These are phyloP conservation scores for Calonectria leucothoes DNA, from an alignment of 2,329 filamentous ascomycete genomes.

Conservation along the genomic window DNA sequence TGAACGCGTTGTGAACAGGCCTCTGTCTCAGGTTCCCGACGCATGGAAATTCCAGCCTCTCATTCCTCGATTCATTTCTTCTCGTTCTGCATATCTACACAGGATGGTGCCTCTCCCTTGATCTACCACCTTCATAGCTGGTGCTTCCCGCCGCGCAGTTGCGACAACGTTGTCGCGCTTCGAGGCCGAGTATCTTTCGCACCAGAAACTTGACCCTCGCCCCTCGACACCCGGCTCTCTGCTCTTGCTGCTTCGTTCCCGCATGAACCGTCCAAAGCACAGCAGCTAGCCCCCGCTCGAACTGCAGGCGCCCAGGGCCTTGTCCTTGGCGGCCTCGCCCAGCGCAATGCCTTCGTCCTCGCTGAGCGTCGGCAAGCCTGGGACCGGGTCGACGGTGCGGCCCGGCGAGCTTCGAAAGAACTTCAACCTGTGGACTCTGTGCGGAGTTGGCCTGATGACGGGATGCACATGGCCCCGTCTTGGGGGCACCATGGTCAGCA, in stretches of 20 bases:
- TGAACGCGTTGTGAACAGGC: background rate
- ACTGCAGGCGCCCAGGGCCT: too few species aligned
- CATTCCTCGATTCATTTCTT: background rate
- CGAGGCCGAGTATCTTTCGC: background rate
- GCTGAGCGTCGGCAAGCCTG: background rate
- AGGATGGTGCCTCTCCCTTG: too few species aligned
- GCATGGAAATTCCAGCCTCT: background rate
- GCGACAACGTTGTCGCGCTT: background rate
- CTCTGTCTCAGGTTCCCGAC: background rate
- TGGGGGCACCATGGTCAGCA: background rate
- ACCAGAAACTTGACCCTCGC: background rate
- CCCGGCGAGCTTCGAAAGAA: background rate
- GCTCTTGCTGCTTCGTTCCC: background rate
- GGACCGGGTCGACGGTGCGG: background rate
- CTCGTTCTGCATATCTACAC: background rate
- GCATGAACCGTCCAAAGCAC: background rate
- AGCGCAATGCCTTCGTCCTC: background rate
- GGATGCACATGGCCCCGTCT: background rate
- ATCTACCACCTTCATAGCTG: background rate
- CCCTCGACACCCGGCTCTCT: background rate
- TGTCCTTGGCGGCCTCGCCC: background rate
- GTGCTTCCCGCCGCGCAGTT: background rate
- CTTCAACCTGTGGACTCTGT: background rate
- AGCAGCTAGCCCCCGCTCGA: background rate
- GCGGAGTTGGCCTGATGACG: background rate